phyloP scores from a whole-genome alignment of 371 early-diverging fungal species.

The Syncephalastrum racemosum region DNA sequence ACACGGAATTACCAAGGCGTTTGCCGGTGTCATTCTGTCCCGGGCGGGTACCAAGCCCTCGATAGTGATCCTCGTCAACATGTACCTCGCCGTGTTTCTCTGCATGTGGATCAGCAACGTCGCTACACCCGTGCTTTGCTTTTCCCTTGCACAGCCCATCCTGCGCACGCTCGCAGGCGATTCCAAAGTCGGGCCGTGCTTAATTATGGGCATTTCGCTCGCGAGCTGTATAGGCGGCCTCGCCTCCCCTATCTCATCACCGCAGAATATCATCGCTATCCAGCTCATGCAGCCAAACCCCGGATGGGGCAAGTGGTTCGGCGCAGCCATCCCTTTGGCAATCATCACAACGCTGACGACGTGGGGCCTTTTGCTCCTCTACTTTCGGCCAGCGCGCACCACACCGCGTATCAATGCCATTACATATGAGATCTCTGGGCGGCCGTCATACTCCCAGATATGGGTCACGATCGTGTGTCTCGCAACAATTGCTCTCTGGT shows the following conservation, averaged over 20 bases:
- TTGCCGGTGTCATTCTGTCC: constrained; percentile 66
- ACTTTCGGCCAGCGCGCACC: constrained; percentile 60
- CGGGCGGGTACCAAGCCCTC: constrained; percentile 70
- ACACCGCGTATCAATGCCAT: constrained; percentile 27
- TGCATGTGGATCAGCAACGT: constrained; percentile 86
- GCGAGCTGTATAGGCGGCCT: constrained; percentile 95
- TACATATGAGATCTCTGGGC: constrained; percentile 12
- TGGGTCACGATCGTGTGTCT: constrained; percentile 57
- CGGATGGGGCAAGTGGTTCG: constrained; percentile 85
- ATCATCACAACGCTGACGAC: constrained; percentile 67
- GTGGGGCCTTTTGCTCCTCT: constrained; percentile 75
- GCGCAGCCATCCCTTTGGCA: constrained; percentile 72
- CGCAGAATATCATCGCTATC: constrained; percentile 90
- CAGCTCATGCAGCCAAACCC: constrained; percentile 82
- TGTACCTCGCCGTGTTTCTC: constrained; percentile 74
- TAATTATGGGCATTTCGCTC: constrained; percentile 93
- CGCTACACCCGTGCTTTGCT: constrained; percentile 86
- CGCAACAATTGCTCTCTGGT: constrained; percentile 86
- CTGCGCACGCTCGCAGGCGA: constrained; percentile 64
- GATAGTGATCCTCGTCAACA: constrained; percentile 69
- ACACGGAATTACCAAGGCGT: constrained; percentile 68
- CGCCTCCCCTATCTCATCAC: constrained; percentile 93
- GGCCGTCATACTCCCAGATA: constrained; percentile 31
- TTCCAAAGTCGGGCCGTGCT: constrained; percentile 57
- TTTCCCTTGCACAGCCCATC: constrained; percentile 71